Evolutionary conservation across 2,329 filamentous ascomycete genomes (phyloP).

Genomic region (Verticillium nonalfalfae): DNA sequence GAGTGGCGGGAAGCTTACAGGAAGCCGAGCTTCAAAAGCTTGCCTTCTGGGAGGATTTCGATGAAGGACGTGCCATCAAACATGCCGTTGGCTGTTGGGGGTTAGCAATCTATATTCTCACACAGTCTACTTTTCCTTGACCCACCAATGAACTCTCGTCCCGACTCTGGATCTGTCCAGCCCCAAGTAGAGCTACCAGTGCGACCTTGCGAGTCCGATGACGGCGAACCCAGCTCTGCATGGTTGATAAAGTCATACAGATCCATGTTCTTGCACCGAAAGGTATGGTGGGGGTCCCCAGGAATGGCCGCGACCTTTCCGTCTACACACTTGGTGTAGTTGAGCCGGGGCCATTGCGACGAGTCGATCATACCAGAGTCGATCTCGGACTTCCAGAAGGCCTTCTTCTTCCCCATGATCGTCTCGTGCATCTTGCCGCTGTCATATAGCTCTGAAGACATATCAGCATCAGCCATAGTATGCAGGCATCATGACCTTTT

Average conservation of each 20-base stretch:
- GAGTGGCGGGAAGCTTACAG: constrained; percentile 14
- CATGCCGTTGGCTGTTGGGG: constrained; percentile 14
- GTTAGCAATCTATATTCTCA: background rate
- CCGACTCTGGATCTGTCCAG: constrained; percentile 31
- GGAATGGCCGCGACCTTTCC: constrained; percentile 10
- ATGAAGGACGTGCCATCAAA: constrained; percentile 36
- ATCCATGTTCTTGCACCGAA: constrained; percentile 13
- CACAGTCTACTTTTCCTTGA: background rate
- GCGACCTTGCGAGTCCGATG: constrained; percentile 9
- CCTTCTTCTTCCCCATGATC: constrained; percentile 3
- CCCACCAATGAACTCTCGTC: constrained; percentile 15
- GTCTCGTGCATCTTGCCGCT: constrained; percentile 3
- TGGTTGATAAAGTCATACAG: constrained; percentile 49
- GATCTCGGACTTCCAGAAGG: background rate
- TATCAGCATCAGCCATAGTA: background rate
- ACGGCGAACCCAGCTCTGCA: constrained; percentile 37
- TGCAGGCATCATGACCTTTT: too few species aligned
- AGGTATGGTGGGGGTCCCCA: constrained; percentile 11
- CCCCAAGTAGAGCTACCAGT: constrained; percentile 28
- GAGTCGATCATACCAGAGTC: constrained; percentile 7
- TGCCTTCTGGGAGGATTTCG: constrained; percentile 32
- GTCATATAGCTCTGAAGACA: constrained; percentile 1
- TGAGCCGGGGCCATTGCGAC: constrained; percentile 4
- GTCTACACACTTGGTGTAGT: constrained; percentile 8
- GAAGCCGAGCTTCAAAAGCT: constrained; percentile 34